These are phyloP conservation scores for Solanum aculeatissimum DNA, from an alignment of 305 asterid genomes.

Conservation along the genomic window DNA sequence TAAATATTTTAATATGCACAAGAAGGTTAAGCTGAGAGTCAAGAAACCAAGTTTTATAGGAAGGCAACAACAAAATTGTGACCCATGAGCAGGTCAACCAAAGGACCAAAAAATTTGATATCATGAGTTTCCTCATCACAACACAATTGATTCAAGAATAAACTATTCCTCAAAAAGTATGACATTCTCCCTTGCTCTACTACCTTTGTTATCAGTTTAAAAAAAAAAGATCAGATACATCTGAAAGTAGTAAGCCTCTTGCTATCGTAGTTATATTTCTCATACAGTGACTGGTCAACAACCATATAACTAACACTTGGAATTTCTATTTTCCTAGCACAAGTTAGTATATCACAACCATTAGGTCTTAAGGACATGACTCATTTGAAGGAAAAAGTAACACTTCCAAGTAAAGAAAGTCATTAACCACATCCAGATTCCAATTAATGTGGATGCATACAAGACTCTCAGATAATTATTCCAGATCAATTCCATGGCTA, in stretches of 20 bases:
- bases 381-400: neutral
- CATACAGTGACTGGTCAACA: neutral
- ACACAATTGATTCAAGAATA: neutral
- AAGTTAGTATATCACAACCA: neutral
- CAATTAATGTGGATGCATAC: neutral
- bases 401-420: neutral
- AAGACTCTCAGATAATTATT: neutral
- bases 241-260: neutral
- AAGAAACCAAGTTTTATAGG: neutral
- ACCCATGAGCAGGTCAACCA: neutral
- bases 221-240: neutral
- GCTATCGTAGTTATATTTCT: neutral
- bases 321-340: neutral
- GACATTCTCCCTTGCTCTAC: neutral
- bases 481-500: neutral
- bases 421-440: neutral
- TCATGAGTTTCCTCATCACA: neutral
- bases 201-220: neutral
- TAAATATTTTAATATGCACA: neutral
- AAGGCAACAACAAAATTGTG: neutral
- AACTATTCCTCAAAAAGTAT: neutral
- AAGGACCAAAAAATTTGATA: neutral
- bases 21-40: neutral
- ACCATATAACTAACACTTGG: neutral
- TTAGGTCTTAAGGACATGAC: neutral